Conservation (phyloP, 169 alveolate species). For the Theileria parva region DNA sequence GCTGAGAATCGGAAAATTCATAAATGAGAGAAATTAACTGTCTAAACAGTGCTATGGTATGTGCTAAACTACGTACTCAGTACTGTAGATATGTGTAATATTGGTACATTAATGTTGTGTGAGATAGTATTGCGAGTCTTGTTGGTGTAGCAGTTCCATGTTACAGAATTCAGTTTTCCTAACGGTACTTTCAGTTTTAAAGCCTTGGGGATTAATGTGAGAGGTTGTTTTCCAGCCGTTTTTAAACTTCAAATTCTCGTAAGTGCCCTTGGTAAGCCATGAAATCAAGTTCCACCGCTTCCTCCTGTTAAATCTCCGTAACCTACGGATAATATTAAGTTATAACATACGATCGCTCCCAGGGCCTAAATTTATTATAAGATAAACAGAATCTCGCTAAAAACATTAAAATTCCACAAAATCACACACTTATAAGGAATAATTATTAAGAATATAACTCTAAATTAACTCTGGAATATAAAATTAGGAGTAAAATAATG, state of each 20-base stretch:
- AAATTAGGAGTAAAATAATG: too few species aligned
- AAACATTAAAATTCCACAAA: background rate
- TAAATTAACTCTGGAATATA: too few species aligned
- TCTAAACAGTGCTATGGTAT: too few species aligned
- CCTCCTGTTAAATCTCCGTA: constrained; percentile 48
- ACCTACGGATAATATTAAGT: background rate
- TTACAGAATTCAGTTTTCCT: constrained; percentile 43
- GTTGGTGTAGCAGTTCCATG: constrained; percentile 56
- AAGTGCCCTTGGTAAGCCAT: constrained; percentile 61
- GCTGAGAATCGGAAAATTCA: too few species aligned
- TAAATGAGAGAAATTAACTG: too few species aligned
- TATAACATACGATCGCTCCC: constrained; percentile 64
- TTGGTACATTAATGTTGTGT: too few species aligned
- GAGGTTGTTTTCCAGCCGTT: constrained; percentile 56
- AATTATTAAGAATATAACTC: too few species aligned
- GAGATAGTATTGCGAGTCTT: constrained; percentile 45
- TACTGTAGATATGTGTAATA: too few species aligned
- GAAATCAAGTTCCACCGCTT: constrained; percentile 55
- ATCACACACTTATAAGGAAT: too few species aligned
- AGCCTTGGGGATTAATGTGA: constrained; percentile 42
- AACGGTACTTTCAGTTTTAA: background rate
- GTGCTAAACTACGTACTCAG: too few species aligned
- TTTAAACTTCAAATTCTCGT: constrained; percentile 57
- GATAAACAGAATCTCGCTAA: constrained; percentile 9
- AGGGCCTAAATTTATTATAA: constrained; percentile 28